phyloP scores from a whole-genome alignment of 176 grass and related monocot species.

The Rhynchospora tenuis region DNA sequence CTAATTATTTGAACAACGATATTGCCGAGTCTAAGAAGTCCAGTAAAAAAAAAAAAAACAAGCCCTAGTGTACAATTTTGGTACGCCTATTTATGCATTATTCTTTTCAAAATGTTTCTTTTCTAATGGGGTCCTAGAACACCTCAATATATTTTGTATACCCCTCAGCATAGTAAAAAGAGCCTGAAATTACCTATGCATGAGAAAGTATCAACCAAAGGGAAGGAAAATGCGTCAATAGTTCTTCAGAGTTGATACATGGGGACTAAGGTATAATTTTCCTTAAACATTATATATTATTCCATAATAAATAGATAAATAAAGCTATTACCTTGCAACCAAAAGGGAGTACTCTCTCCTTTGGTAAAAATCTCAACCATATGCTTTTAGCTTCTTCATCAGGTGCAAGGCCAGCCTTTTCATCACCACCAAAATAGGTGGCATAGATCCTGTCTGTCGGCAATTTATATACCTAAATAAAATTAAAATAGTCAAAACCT shows the following conservation, averaged over 20 bases:
- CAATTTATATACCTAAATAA: slow-evolving; percentile 75
- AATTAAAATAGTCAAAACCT: neutral
- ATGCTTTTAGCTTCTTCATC: slow-evolving; percentile 57
- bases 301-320: neutral
- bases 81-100: neutral
- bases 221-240: no score
- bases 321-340: slow-evolving; percentile 64
- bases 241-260: neutral
- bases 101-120: neutral
- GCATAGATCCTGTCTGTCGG: slow-evolving; percentile 86
- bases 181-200: no score
- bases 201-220: neutral
- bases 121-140: neutral
- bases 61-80: neutral
- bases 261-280: neutral
- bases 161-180: no score
- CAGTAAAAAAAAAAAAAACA: neutral
- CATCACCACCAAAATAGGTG: slow-evolving; percentile 93
- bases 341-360: slow-evolving; percentile 73
- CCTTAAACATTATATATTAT: neutral
- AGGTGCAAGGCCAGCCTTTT: slow-evolving; percentile 50
- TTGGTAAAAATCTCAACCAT: slow-evolving; percentile 67
- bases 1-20: neutral
- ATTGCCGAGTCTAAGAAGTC: neutral
- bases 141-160: neutral